Conservation (phyloP, 2,329 filamentous ascomycete species). For the Talaromyces sp. region DNA sequence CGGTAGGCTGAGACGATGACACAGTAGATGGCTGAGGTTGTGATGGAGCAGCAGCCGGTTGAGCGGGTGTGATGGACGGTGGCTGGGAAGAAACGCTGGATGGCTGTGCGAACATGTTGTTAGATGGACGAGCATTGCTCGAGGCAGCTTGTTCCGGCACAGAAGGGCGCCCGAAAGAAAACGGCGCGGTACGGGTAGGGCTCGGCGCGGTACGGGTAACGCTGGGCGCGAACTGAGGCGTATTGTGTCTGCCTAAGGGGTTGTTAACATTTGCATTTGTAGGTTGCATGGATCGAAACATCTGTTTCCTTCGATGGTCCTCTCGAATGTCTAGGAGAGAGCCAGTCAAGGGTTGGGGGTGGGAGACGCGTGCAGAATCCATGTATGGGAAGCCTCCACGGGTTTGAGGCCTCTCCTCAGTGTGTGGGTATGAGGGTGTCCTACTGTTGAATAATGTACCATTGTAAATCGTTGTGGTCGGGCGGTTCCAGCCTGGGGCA, state of each 20-base stretch:
- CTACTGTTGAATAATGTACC: slow-evolving; percentile 8
- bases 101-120: background rate
- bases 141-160: background rate
- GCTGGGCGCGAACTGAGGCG: background rate
- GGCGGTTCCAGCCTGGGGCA: slow-evolving; percentile 5
- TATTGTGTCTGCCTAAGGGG: background rate
- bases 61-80: background rate
- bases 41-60: background rate
- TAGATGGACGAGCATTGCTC: background rate
- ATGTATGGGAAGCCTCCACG: background rate
- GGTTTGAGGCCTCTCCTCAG: background rate
- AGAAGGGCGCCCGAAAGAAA: background rate
- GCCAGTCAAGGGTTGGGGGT: background rate
- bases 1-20: background rate
- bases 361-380: background rate
- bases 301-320: background rate
- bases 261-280: background rate
- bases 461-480: slow-evolving; percentile 9
- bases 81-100: background rate
- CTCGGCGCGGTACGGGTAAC: background rate
- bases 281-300: background rate
- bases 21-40: background rate
- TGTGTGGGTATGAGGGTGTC: background rate
- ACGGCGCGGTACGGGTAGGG: background rate
- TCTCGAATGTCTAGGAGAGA: slow-evolving; percentile 1